Percentiles rank a stretch among this genome's conserved stretches.
Conservation (phyloP, 2,329 filamentous ascomycete species). For the Plectosphaerella cucumerina region DNA sequence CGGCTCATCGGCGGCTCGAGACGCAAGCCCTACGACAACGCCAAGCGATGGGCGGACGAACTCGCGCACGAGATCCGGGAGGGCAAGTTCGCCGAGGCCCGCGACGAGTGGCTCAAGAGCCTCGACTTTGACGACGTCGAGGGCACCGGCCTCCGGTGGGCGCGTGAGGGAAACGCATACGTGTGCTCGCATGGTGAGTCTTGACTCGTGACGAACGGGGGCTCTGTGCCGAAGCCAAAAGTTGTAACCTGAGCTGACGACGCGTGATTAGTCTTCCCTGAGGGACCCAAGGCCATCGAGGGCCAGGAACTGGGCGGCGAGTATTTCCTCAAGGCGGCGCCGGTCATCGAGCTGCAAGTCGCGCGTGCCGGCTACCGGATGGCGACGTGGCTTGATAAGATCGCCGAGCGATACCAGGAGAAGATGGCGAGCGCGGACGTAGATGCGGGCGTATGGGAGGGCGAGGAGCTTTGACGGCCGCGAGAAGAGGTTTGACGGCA, state of each 20-base stretch:
- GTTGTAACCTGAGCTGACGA: not conserved
- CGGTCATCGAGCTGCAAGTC: slow-evolving; percentile 61
- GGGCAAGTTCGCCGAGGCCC: slow-evolving; percentile 50
- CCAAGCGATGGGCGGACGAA: slow-evolving; percentile 51
- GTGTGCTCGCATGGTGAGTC: slow-evolving; percentile 57
- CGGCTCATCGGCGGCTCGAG: slow-evolving; percentile 54
- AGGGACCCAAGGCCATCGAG: slow-evolving; percentile 53
- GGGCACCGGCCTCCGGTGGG: slow-evolving; percentile 59
- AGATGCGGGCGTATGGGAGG: not conserved
- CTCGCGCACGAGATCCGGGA: slow-evolving; percentile 50
- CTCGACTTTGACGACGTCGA: slow-evolving; percentile 50
- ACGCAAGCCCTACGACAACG: slow-evolving; percentile 44
- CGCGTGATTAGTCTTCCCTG: slow-evolving; percentile 47
- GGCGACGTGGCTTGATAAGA: slow-evolving; percentile 62
- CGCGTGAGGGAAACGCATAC: slow-evolving; percentile 56
- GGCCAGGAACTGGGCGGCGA: slow-evolving; percentile 57
- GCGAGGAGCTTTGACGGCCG: not conserved
- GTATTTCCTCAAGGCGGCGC: slow-evolving; percentile 62
- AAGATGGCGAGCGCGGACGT: not conserved
- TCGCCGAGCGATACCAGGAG: slow-evolving; percentile 35
- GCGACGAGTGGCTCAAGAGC: slow-evolving; percentile 52
- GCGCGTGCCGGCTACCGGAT: slow-evolving; percentile 66
- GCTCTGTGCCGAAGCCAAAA: not conserved
- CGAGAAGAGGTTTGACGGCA: not conserved
- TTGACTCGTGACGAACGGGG: not conserved